These are phyloP conservation scores for Nemophila menziesii DNA, from an alignment of 257 asterid species.

Conservation along the genomic window DNA sequence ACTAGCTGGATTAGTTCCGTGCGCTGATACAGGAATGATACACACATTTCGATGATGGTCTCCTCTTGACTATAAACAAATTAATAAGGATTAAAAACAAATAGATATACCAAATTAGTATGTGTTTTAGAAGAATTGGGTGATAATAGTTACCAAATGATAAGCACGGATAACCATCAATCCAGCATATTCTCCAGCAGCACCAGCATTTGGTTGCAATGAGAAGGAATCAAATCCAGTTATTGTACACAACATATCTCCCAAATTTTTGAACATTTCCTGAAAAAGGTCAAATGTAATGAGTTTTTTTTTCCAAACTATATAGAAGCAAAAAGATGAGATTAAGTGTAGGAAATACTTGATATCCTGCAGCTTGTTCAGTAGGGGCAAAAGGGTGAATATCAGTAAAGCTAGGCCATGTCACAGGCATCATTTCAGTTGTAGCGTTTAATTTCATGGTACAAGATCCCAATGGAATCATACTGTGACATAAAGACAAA, in stretches of 20 bases:
- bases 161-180: constrained; percentile 96
- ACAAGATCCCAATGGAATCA: constrained; percentile 98
- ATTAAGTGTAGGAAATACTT: constrained; percentile 30
- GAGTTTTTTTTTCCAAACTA: constrained; percentile 5
- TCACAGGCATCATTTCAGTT: constrained; percentile 96
- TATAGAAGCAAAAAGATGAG: constrained; percentile 1
- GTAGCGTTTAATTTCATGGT: constrained; percentile 97
- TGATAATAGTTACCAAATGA: constrained; percentile 62
- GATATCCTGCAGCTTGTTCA: constrained; percentile 84
- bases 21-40: constrained; percentile 98
- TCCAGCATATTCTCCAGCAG: constrained; percentile 97
- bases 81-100: background rate
- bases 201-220: constrained; percentile 98
- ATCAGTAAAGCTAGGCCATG: constrained; percentile 79
- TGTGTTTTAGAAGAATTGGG: background rate
- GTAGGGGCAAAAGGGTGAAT: constrained; percentile 93
- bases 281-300: constrained; percentile 17
- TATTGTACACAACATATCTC: constrained; percentile 74
- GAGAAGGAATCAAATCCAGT: constrained; percentile 98
- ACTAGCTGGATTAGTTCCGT: constrained; percentile 98
- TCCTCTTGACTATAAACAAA: constrained; percentile 69
- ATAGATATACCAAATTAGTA: too few species aligned
- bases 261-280: constrained; percentile 98
- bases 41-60: constrained; percentile 92
- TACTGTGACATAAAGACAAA: constrained; percentile 90